These are phyloP conservation scores for Climacium dendroides DNA, from an alignment of 225 moss, liverwort and hornwort species.

Conservation along the genomic window DNA sequence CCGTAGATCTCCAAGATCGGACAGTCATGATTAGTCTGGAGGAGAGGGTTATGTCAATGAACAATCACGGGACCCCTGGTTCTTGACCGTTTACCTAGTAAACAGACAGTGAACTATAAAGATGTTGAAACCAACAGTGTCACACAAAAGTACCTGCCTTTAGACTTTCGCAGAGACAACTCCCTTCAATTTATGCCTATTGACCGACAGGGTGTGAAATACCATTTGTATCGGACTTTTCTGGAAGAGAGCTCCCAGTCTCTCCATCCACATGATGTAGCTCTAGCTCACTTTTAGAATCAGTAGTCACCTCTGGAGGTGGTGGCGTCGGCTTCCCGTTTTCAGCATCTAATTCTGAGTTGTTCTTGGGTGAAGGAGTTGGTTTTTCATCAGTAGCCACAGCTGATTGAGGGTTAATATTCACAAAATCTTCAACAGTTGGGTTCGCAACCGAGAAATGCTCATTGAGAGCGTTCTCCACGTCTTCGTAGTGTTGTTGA, in stretches of 20 bases:
- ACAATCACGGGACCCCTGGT: not conserved
- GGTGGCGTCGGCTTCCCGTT: not conserved
- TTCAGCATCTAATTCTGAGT: not conserved
- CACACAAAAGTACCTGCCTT: not conserved
- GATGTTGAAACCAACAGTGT: not conserved
- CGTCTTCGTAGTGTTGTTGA: slow-evolving; percentile 5
- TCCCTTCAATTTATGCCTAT: not conserved
- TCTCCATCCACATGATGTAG: not conserved
- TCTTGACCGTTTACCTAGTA: not conserved
- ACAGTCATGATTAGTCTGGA: not conserved
- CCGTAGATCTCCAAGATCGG: not conserved
- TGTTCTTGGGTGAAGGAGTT: not conserved
- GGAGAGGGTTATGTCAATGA: not conserved
- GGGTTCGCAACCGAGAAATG: slow-evolving; percentile 19
- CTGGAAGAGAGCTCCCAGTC: not conserved
- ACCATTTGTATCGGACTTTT: not conserved
- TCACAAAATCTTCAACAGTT: slow-evolving; percentile 4
- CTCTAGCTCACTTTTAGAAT: not conserved
- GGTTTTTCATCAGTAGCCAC: not conserved
- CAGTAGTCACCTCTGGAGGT: not conserved
- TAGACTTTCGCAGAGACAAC: not conserved
- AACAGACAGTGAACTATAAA: not conserved
- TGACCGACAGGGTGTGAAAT: not conserved
- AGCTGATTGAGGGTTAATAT: not conserved
- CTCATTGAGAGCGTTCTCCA: slow-evolving; percentile 25